Conservation (phyloP, 2,329 filamentous ascomycete species). For the Neopestalotiopsis sp. region DNA sequence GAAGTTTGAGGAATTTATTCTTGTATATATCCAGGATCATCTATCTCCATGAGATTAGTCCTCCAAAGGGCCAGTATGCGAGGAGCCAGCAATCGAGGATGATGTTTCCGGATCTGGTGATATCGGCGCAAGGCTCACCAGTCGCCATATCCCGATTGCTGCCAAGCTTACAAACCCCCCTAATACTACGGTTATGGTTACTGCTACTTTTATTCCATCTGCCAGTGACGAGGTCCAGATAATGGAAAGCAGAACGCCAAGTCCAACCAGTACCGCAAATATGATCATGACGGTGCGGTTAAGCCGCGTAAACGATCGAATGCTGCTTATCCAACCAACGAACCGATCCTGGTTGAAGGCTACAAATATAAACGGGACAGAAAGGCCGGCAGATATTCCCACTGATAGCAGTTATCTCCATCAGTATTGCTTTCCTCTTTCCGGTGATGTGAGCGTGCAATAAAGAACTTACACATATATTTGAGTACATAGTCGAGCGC, state of each 20-base stretch:
- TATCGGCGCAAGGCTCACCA: background rate
- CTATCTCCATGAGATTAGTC: too few relatives aligned
- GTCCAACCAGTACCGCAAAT: background rate
- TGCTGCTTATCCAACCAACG: background rate
- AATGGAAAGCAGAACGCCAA: background rate
- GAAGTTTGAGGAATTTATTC: too few relatives aligned
- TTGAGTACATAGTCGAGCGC: background rate
- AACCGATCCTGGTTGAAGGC: background rate
- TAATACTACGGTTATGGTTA: background rate
- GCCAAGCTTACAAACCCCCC: background rate
- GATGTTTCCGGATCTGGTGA: too few relatives aligned
- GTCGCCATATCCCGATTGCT: background rate
- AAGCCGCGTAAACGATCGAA: background rate
- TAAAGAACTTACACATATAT: background rate
- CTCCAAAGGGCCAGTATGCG: too few relatives aligned
- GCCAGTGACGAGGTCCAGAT: background rate
- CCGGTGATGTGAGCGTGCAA: background rate
- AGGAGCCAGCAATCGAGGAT: too few relatives aligned
- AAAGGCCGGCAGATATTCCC: background rate
- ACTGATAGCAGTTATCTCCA: background rate
- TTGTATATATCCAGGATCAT: too few relatives aligned
- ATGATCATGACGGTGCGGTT: background rate
- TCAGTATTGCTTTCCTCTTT: background rate
- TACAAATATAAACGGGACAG: background rate
- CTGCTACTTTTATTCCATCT: background rate